Evolutionary conservation across 1,139 yeast species (phyloP), one percentile per base, ranked within the genome.

Genomic region (Hansenula lynferdii): DNA sequence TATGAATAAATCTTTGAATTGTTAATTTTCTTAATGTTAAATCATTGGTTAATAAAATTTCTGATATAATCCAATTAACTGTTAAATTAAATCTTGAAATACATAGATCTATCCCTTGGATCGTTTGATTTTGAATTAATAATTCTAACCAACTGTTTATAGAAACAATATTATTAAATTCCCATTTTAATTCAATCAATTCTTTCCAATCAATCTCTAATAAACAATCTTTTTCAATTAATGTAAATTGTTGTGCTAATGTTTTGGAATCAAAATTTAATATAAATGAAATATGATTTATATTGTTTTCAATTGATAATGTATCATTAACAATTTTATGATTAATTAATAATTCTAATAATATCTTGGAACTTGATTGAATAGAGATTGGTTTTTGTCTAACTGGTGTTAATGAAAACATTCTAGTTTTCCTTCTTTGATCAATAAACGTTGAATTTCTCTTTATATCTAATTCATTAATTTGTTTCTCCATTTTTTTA

Each of bases 161-260:
- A 0, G 90, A 83, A 2, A 72, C 72, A 33, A 85, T 64, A 31
- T 78, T 77, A 43, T 75, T 75, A 4, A 55, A 51, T 45, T 75
- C 75, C 89, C 95, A 85, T 42, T 78, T 73, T 48, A 85, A 64
- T 50, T 87, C 94, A 39, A 90, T 72, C 38, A 90, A 69, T 51
- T 87, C 96, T 54, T 81, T 82, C 97, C 97, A 90, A 58, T 90
- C 97, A 34, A 92, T 74, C 51, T 87, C 96, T 39, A 78, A 75
- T 26, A 90, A 60, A 38, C 90, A 76, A 58, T 90, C 97, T 40
- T 80, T 70, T 58, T 92, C 98, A 48, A 92, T 85, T 38, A 85
- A 58, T 0, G 97, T 90, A 60, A 92, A 70, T 53, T 90, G 97
- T 41, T 79, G 73, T 6, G 95, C 87, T 29, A 92, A 64, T 0